Conservation (phyloP, 169 alveolate species). For the Plasmodium knowlesi region DNA sequence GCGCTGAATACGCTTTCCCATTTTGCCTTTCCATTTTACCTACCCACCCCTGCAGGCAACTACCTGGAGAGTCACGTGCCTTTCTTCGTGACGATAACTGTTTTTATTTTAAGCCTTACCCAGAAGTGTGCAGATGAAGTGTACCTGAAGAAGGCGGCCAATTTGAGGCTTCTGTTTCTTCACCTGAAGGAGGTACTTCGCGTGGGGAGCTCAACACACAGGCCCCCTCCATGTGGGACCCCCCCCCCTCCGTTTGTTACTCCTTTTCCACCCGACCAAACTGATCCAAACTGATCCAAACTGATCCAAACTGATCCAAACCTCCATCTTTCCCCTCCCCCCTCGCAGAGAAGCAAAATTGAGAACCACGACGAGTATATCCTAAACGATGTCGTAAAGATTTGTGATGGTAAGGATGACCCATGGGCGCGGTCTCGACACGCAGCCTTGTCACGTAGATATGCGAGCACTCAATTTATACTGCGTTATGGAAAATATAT, state of each 20-base stretch:
- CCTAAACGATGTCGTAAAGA: conserved; percentile 41
- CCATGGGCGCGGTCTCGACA: not conserved
- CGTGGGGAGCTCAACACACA: not conserved
- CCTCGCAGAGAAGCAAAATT: conserved; percentile 63
- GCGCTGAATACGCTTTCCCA: not conserved
- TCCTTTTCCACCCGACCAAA: not conserved
- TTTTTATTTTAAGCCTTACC: conserved; percentile 54
- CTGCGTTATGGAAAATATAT: too few relatives aligned
- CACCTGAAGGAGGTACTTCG: conserved; percentile 51
- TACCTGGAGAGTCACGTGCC: conserved; percentile 72
- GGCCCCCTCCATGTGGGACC: not conserved
- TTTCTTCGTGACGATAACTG: conserved; percentile 27
- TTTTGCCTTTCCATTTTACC: not conserved
- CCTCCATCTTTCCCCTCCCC: not conserved
- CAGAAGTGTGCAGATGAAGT: conserved; percentile 25
- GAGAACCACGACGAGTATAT: conserved; percentile 72
- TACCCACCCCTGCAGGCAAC: conserved; percentile 27
- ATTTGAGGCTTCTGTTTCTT: conserved; percentile 32
- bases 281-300: too few relatives aligned
- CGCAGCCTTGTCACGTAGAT: not conserved
- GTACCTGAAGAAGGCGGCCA: conserved; percentile 41
- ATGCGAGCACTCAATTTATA: too few relatives aligned
- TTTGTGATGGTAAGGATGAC: conserved; percentile 40
- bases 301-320: too few relatives aligned
- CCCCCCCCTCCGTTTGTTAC: not conserved